Percentiles rank a stretch among this genome's conserved stretches.
Evolutionary conservation across 164 flowering plant genomes (phyloP).

Genomic region (Macadamia tetraphylla): DNA sequence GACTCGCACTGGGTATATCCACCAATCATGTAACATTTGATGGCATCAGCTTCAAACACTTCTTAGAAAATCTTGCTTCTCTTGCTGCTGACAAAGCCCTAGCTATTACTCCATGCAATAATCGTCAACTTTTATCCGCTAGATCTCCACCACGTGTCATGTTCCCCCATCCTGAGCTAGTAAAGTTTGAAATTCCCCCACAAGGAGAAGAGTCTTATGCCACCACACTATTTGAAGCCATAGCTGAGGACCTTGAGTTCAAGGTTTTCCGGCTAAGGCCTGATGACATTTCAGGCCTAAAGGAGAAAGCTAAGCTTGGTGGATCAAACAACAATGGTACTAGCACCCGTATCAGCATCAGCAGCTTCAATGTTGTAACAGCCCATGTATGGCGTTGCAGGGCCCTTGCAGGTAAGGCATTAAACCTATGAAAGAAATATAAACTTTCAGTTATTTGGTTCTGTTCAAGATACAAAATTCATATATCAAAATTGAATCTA

Average conservation of each 20-base stretch:
- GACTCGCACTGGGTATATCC: conserved; percentile 54
- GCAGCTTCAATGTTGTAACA: conserved; percentile 55
- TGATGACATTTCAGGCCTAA: conserved; percentile 34
- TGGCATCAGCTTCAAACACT: conserved; percentile 49
- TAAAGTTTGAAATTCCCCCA: conserved; percentile 20
- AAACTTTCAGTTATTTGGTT: too few relatives aligned
- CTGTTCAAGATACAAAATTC: too few relatives aligned
- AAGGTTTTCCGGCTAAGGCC: conserved; percentile 37
- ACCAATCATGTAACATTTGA: conserved; percentile 54
- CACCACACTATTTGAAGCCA: conserved; percentile 26
- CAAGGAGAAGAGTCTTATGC: conserved; percentile 7
- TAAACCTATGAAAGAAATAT: too few relatives aligned
- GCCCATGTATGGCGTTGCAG: conserved; percentile 70
- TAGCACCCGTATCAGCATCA: not conserved
- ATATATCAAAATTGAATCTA: too few relatives aligned
- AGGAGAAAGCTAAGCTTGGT: conserved; percentile 31
- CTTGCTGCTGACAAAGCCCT: conserved; percentile 38
- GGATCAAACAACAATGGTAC: not conserved
- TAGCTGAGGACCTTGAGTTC: conserved; percentile 34
- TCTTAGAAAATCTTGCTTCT: conserved; percentile 63
- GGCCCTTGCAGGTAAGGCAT: not conserved
- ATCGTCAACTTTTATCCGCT: conserved; percentile 56
- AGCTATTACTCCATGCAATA: conserved; percentile 36
- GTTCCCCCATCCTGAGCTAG: conserved; percentile 57
- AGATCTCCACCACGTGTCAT: conserved; percentile 60